Percentiles rank a stretch among this genome's conserved stretches.
phyloP scores from a whole-genome alignment of 140 eudicot species.

The Senecio squalidus region DNA sequence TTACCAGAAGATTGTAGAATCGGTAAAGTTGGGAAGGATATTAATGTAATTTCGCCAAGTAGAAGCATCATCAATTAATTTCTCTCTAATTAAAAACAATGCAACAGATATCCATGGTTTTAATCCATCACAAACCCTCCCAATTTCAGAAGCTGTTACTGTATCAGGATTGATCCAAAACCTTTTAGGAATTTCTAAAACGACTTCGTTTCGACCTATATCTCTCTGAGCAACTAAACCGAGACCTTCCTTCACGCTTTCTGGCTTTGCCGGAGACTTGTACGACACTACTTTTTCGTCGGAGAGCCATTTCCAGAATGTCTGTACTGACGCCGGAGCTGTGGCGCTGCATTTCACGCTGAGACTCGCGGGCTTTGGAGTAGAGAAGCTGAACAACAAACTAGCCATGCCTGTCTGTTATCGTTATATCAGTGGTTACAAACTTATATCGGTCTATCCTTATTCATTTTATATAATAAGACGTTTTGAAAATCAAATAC shows the following conservation, averaged over 20 bases:
- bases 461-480: too few species aligned
- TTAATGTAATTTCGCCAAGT: conserved; percentile 58
- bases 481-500: too few species aligned
- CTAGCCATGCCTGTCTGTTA: conserved; percentile 24
- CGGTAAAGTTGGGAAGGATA: conserved; percentile 73
- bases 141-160: conserved; percentile 72
- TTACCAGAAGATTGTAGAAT: conserved; percentile 92
- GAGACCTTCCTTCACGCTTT: conserved; percentile 68
- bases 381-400: conserved; percentile 21
- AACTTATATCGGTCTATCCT: too few species aligned
- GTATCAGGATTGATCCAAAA: conserved; percentile 89
- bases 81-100: conserved; percentile 73
- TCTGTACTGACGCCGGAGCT: conserved; percentile 50
- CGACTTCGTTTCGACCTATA: conserved; percentile 69
- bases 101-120: conserved; percentile 97
- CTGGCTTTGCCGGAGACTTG: conserved; percentile 87
- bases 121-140: conserved; percentile 70
- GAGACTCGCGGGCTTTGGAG: conserved; percentile 25
- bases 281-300: conserved; percentile 67
- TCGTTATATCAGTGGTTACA: conserved; percentile 24
- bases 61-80: conserved; percentile 43
- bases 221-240: conserved; percentile 81
- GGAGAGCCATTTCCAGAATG: conserved; percentile 85
- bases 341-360: conserved; percentile 30
- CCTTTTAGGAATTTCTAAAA: conserved; percentile 87